Evolutionary conservation across 1,284 basidiomycete genomes (phyloP).

Genomic region (Cutaneotrichosporon curvatum): DNA sequence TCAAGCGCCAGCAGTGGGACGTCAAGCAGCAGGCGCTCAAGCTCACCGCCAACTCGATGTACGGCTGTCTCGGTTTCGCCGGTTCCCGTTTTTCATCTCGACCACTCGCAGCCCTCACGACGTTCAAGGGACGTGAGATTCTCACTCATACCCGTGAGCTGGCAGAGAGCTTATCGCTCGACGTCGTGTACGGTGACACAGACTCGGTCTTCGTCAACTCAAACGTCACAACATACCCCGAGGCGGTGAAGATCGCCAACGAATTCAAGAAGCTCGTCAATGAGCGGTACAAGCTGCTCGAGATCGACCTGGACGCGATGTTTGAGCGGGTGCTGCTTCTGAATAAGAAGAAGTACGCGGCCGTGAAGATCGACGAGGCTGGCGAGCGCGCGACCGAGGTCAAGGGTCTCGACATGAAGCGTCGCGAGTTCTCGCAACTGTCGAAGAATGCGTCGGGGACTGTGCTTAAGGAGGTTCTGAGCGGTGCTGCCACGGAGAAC

Average conservation of each 20-base stretch:
- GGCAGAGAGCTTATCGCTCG: constrained; percentile 80
- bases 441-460: constrained; percentile 89
- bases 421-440: constrained; percentile 86
- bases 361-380: constrained; percentile 81
- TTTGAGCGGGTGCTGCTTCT: constrained; percentile 88
- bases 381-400: constrained; percentile 72
- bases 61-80: constrained; percentile 97
- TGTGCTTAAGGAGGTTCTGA: constrained; percentile 82
- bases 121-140: constrained; percentile 97
- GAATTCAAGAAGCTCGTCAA: constrained; percentile 96
- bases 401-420: constrained; percentile 99
- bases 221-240: constrained; percentile 75
- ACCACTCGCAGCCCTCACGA: constrained; percentile 90
- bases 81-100: constrained; percentile 96
- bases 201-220: constrained; percentile 99
- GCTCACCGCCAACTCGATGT: constrained; percentile 99
- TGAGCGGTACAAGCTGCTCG: constrained; percentile 86
- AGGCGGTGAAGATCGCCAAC: constrained; percentile 83
- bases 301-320: constrained; percentile 93
- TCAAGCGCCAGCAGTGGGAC: constrained; percentile 84
- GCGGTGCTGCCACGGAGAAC: constrained; percentile 80
- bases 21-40: constrained; percentile 97
- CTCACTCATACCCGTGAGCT: constrained; percentile 87
- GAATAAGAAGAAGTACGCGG: constrained; percentile 99
- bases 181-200: constrained; percentile 95